Base-by-base conservation (phyloP, 2,329 filamentous ascomycete genomes). In the Botryosphaeria dothidea region DNA sequence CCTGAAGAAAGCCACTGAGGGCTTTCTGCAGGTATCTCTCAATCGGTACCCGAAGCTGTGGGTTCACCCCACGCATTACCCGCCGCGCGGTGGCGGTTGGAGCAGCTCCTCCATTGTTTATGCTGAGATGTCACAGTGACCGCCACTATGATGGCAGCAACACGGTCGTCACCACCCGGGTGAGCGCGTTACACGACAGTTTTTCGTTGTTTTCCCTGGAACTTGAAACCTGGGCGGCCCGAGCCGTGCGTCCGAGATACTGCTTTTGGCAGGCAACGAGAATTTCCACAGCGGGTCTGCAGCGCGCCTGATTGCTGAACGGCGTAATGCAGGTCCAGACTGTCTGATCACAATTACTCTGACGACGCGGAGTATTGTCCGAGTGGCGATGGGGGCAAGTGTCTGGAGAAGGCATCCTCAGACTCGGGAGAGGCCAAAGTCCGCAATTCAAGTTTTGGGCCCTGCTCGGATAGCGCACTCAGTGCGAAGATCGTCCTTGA, bases 101-200 rank as follows among this genome's bases (percentile, higher is more conserved):
- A 31, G 25, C 25, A 38, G 21, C 19, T 17, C 21, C 15, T 41
- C 52, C 15, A n/a, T 5, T 41, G 34, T 17, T 58, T 21, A 29
- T 31, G 38, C 36, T 45, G 54, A 58, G 54, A 58, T 45, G 54
- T 43, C 54, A 17, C 23, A 27, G 56, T 60, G 38, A 60, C 56
- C 56, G 56, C 56, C 36, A 60, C 41, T 60, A 60, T 60, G 56
- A 60, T 60, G 56, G 56, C 56, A 34, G 56, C 56, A 34, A n/a
- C 36, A n/a, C 23, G 15, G 29, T 11, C 3, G 11, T 57, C n/a
- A 31, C 52, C 36, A 29, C 36, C 3, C 56, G 56, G 25, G 43
- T 25, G 25, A 34, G 27, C 8, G 17, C 13, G 56, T 45, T 45
- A 60, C 56, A 60, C 56, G 27, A 29, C 56, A 60, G 23, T 23